These are phyloP conservation scores for Allomyces javanicus DNA, from an alignment of 192 early-diverging fungal species.

Conservation along the genomic window DNA sequence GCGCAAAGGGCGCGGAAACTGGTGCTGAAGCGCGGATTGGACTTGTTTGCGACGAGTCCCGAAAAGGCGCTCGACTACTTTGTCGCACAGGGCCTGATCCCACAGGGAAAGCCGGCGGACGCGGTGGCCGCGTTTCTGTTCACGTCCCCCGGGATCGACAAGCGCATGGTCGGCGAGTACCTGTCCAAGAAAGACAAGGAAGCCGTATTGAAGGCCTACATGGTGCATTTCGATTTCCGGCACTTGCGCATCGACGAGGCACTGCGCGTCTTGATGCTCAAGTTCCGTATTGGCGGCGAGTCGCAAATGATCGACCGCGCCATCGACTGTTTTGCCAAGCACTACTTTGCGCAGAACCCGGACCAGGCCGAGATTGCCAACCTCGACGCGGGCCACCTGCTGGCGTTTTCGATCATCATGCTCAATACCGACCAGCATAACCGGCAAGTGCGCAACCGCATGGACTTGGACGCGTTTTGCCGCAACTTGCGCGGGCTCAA, in stretches of 20 bases:
- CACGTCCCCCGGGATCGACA: slow-evolving; percentile 66
- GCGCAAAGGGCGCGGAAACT: slow-evolving; percentile 52
- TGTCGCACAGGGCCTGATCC: slow-evolving; percentile 17
- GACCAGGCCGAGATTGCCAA: slow-evolving; percentile 44
- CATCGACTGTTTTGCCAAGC: slow-evolving; percentile 71
- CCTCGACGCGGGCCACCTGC: slow-evolving; percentile 63
- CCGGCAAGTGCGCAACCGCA: slow-evolving; percentile 67
- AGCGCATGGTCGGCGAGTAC: slow-evolving; percentile 71
- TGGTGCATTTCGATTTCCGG: slow-evolving; percentile 68
- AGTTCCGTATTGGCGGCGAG: slow-evolving; percentile 92
- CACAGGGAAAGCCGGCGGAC: slow-evolving; percentile 20
- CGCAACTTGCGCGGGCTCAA: slow-evolving; percentile 80
- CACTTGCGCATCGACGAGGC: slow-evolving; percentile 83
- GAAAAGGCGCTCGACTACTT: slow-evolving; percentile 43
- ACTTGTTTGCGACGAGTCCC: slow-evolving; percentile 37
- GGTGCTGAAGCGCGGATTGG: not conserved
- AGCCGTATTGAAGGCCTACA: slow-evolving; percentile 66
- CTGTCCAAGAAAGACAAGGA: slow-evolving; percentile 66
- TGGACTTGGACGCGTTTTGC: slow-evolving; percentile 77
- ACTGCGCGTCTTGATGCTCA: slow-evolving; percentile 70
- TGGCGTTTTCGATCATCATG: slow-evolving; percentile 89
- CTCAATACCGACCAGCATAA: slow-evolving; percentile 98
- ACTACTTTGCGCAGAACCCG: slow-evolving; percentile 43
- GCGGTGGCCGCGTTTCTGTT: slow-evolving; percentile 58
- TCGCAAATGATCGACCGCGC: slow-evolving; percentile 94